A percentile compares a stretch with the other conserved stretches of the same genome.
Conservation (phyloP, 2,329 filamentous ascomycete genomes). For the Botrytis cinerea region DNA sequence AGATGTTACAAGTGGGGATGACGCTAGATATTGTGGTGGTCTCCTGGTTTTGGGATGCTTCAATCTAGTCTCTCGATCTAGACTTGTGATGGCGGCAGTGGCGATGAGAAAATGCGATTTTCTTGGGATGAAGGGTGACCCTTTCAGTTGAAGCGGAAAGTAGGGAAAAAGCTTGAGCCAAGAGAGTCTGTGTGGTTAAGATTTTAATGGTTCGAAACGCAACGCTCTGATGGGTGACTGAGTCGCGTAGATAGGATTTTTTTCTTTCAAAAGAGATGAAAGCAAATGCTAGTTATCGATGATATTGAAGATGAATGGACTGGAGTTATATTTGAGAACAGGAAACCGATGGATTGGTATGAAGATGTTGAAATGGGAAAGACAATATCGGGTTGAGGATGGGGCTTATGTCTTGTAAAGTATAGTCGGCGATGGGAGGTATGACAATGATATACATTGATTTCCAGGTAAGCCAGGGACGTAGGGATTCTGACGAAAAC, state of each 20-base stretch:
- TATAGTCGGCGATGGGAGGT: slow-evolving; percentile 25
- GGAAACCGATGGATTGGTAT: slow-evolving; percentile 18
- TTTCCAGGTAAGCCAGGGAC: slow-evolving; percentile 17
- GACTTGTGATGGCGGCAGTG: slow-evolving; percentile 21
- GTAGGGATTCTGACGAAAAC: slow-evolving; percentile 26
- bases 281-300: background rate
- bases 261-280: slow-evolving; percentile 13
- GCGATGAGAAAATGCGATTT: background rate
- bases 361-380: slow-evolving; percentile 22
- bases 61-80: slow-evolving; percentile 16
- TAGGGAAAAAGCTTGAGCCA: slow-evolving; percentile 10
- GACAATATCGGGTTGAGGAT: slow-evolving; percentile 19
- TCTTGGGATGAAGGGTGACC: slow-evolving; percentile 23
- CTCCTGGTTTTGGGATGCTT: slow-evolving; percentile 11
- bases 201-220: slow-evolving; percentile 9
- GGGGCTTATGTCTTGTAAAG: slow-evolving; percentile 24
- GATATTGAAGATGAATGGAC: slow-evolving; percentile 15
- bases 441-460: slow-evolving; percentile 27
- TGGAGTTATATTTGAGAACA: slow-evolving; percentile 13
- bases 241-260: slow-evolving; percentile 17
- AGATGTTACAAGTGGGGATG: slow-evolving; percentile 24
- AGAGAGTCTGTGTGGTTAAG: slow-evolving; percentile 4
- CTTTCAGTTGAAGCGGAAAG: slow-evolving; percentile 13
- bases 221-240: slow-evolving; percentile 14
- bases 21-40: slow-evolving; percentile 16